These are phyloP conservation scores for Coemansia sp. DNA, from an alignment of 192 early-diverging fungal genomes.

Conservation along the genomic window DNA sequence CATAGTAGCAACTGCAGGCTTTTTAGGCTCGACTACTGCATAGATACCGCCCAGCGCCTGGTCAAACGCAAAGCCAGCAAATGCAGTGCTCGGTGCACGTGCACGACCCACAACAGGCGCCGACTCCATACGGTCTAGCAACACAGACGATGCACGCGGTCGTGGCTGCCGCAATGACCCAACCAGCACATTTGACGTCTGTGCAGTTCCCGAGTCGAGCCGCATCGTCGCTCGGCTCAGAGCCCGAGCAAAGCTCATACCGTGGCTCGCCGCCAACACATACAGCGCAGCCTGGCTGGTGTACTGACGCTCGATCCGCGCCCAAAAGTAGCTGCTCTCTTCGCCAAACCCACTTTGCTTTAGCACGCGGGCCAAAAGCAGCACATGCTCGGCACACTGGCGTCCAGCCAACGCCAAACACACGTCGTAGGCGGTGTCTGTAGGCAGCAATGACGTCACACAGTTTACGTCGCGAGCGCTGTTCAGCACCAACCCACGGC, in stretches of 20 bases:
- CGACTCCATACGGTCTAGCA: background rate
- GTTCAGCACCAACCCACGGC: conserved; percentile 25
- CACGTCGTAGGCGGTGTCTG: conserved; percentile 21
- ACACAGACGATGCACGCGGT: conserved; percentile 1
- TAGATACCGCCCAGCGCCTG: conserved; percentile 17
- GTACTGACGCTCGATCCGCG: conserved; percentile 22
- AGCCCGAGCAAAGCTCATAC: conserved; percentile 26
- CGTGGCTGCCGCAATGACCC: conserved; percentile 19
- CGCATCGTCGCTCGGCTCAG: background rate
- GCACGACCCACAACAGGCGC: background rate
- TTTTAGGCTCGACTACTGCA: conserved; percentile 30
- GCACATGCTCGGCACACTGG: conserved; percentile 35
- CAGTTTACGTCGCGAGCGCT: conserved; percentile 21
- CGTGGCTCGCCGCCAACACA: conserved; percentile 11
- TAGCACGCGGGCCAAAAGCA: conserved; percentile 20
- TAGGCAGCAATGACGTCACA: conserved; percentile 19
- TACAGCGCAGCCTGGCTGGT: conserved; percentile 18
- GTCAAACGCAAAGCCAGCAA: conserved; percentile 40
- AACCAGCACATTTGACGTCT: conserved; percentile 8
- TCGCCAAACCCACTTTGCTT: conserved; percentile 27
- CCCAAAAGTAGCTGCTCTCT: conserved; percentile 41
- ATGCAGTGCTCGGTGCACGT: conserved; percentile 14
- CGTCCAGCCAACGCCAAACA: conserved; percentile 37
- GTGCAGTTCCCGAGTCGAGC: background rate
- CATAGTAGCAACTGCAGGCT: background rate